Evolutionary conservation across 2,329 filamentous ascomycete species (phyloP).

Genomic region (Penicillium sp.): DNA sequence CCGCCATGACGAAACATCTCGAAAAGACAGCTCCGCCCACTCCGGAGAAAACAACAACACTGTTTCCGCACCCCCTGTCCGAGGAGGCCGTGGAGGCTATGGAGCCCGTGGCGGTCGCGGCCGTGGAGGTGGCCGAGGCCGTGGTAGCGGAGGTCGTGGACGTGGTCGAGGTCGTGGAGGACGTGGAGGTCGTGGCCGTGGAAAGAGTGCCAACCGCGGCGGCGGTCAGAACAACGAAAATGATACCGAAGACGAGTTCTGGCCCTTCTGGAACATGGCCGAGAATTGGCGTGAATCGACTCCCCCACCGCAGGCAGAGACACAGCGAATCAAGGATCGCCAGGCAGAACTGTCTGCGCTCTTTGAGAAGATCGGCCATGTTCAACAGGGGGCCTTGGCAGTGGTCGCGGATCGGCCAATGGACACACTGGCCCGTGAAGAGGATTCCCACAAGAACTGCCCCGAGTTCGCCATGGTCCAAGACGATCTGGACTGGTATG

Average conservation of each 20-base stretch:
- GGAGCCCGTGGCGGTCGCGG: slow-evolving; percentile 25
- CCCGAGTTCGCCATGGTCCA: slow-evolving; percentile 40
- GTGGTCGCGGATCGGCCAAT: slow-evolving; percentile 41
- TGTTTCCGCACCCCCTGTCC: background rate
- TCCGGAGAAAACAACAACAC: slow-evolving; percentile 4
- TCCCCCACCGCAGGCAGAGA: slow-evolving; percentile 35
- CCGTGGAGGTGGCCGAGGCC: slow-evolving; percentile 33
- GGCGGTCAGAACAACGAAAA: slow-evolving; percentile 1
- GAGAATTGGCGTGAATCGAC: slow-evolving; percentile 34
- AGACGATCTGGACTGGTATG: slow-evolving; percentile 28
- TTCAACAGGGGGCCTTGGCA: slow-evolving; percentile 41
- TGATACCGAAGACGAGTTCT: slow-evolving; percentile 25
- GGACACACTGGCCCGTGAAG: slow-evolving; percentile 39
- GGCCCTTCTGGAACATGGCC: slow-evolving; percentile 25
- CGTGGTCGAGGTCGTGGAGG: slow-evolving; percentile 26
- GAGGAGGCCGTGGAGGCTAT: slow-evolving; percentile 18
- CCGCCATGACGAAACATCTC: too few species aligned
- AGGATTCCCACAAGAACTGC: slow-evolving; percentile 40
- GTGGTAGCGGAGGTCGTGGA: too few species aligned
- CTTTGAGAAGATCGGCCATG: slow-evolving; percentile 42
- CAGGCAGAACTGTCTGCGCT: slow-evolving; percentile 43
- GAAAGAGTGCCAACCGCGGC: slow-evolving; percentile 18
- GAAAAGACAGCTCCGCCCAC: too few species aligned
- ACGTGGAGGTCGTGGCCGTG: slow-evolving; percentile 33
- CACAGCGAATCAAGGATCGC: slow-evolving; percentile 40